Evolutionary conservation across 1,139 yeast species (phyloP).

Genomic region (Yamadazyma songkhlaensis): DNA sequence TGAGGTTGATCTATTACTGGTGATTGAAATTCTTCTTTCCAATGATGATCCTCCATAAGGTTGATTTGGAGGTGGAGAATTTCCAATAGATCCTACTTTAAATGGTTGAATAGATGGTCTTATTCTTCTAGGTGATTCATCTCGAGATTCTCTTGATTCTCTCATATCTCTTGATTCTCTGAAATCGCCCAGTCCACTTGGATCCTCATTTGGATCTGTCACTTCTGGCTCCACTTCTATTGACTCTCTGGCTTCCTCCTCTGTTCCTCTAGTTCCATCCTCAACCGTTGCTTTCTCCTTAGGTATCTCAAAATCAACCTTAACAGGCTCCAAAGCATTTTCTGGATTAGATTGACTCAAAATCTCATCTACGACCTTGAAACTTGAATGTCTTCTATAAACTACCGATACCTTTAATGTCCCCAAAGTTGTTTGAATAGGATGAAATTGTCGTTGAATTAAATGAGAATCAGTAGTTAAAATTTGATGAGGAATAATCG

Average conservation of each 20-base stretch:
- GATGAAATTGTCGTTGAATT: slow-evolving; percentile 59
- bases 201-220: background rate
- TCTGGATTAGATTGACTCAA: slow-evolving; percentile 17
- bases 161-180: background rate
- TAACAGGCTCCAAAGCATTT: background rate
- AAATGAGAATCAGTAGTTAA: slow-evolving; percentile 49
- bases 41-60: slow-evolving; percentile 28
- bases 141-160: slow-evolving; percentile 3
- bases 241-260: background rate
- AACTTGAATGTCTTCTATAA: slow-evolving; percentile 69
- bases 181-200: background rate
- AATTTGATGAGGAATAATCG: slow-evolving; percentile 49
- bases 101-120: slow-evolving; percentile 53
- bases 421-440: slow-evolving; percentile 76
- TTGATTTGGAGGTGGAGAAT: slow-evolving; percentile 39
- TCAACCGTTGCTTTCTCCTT: background rate
- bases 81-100: slow-evolving; percentile 59
- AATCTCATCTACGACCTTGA: slow-evolving; percentile 66
- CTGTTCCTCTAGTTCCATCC: background rate
- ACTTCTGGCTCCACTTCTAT: background rate
- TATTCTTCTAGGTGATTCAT: slow-evolving; percentile 15
- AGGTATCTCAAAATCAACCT: background rate
- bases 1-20: slow-evolving; percentile 50
- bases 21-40: slow-evolving; percentile 43
- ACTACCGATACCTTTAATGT: slow-evolving; percentile 71